Evolutionary conservation across 805 yeast genomes (phyloP), one percentile per base, ranked within the genome.

Genomic region (Candida rishiriensis): DNA sequence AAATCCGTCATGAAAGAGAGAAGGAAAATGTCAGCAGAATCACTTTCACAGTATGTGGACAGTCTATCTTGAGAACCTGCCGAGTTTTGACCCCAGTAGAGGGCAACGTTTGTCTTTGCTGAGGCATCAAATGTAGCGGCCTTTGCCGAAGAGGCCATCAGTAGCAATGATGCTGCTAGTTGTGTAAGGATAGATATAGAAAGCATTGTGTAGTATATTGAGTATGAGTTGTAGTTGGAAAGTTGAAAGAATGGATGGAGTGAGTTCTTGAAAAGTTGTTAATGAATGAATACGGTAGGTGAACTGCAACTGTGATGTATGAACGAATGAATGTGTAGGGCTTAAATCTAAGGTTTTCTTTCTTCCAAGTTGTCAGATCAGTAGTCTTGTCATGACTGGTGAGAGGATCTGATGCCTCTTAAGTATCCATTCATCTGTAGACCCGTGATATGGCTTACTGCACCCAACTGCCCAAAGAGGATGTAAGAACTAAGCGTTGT

Each of bases 41-140:
- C 76, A 40, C 79, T 71, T 46, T 71, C 69, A 72, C 97, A 88
- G 69, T 87, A 87, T 39, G 71, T 64, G 2, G 72, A 64, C 6
- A 79, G 64, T 3, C 64, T 57, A 31, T 69, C 58, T 53, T 78
- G 81, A 31, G 47, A 70, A 8, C 87, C 87, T n/a, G 76, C 81
- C 13, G 91, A 79, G 55, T 78, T 77, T 65, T 88, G 96, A 42
- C 97, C 96, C 96, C 96, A 88, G 66, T 88, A 88, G 8, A 85
- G 72, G 17, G 84, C 96, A 33, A 88, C 78, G 51, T 86, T 85
- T 29, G 71, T 57, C 38, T 74, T 70, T 31, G 80, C 62, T 14
- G 61, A 44, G 10, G 71, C 55, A 50, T 63, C 56, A 46, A 66
- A 67, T 15, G 43, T 18, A n/a, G 39, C 10, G 10, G 66, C 63